These are phyloP conservation scores for Prunus padus DNA, from an alignment of 306 rosid species.

Conservation along the genomic window DNA sequence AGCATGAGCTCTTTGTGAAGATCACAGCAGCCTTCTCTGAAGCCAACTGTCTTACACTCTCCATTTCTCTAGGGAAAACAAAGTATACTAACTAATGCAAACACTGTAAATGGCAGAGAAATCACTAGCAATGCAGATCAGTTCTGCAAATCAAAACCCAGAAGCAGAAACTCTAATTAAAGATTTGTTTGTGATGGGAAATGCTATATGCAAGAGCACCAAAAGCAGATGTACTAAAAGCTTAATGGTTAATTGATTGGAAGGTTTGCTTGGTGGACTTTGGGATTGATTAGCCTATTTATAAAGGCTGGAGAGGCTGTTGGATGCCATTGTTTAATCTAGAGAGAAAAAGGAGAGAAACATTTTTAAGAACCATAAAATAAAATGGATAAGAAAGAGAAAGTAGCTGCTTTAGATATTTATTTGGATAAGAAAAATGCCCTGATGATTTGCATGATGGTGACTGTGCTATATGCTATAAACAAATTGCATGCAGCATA, in stretches of 20 bases:
- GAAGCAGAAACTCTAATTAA: background rate
- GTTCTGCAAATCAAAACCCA: background rate
- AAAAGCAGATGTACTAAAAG: too few species aligned
- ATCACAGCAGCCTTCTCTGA: slow-evolving; percentile 94
- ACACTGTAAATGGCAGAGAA: background rate
- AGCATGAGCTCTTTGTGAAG: slow-evolving; percentile 93
- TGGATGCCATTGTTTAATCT: slow-evolving; percentile 4
- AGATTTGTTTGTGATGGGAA: too few species aligned
- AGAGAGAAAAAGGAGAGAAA: slow-evolving; percentile 14
- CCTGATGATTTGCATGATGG: slow-evolving; percentile 60
- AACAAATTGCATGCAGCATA: slow-evolving; percentile 60
- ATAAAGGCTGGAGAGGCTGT: slow-evolving; percentile 44
- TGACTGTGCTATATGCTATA: slow-evolving; percentile 42
- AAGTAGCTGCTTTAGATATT: slow-evolving; percentile 58
- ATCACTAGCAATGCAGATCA: slow-evolving; percentile 13
- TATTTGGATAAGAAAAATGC: slow-evolving; percentile 84
- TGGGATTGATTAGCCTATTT: slow-evolving; percentile 56
- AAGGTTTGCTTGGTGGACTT: slow-evolving; percentile 41
- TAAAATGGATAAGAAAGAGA: slow-evolving; percentile 50
- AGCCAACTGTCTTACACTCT: slow-evolving; percentile 78
- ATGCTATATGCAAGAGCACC: too few species aligned
- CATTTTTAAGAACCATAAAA: slow-evolving; percentile 28
- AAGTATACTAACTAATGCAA: too few species aligned
- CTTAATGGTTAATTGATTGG: background rate
- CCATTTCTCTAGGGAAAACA: slow-evolving; percentile 41